Base-by-base conservation (phyloP, 106 monocot species). In the Agapanthus africanus region DNA sequence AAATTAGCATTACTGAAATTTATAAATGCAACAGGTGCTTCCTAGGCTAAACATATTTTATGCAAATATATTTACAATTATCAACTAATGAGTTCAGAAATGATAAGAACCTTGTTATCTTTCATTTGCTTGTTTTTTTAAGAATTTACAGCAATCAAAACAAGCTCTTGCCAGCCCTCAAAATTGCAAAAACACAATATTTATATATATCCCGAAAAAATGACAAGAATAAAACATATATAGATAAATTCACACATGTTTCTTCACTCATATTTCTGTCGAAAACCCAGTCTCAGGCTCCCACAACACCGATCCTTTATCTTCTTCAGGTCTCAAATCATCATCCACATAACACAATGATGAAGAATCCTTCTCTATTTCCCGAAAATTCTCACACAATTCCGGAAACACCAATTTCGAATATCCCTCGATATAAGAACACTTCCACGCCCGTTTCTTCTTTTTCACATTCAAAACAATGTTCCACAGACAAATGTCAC, bases 401-500 rank as follows among this genome's bases (percentile, higher is more conserved):
- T 71, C 74, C 3, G 87, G 87, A 21, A 71, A 77, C 22, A 87
- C 87, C 7, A 68, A 70, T 10, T 80, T 70, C 9, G 87, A 80
- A 11, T 74, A 74, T 0, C 87, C 87, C 26, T 64, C 74, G 6
- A 87, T 80, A 5, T 74, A 74, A 27, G 36, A 36, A 41, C 87
- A 87, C 70, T 63, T 54, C 87, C 87, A 87, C 4, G 73, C 61
- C n/a, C 36, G 19, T n/a, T n/a, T n/a, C 63, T 63, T 36, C 4
- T 13, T 36, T 7, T 19, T 26, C 40, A 37, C 76, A 28, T 65
- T 52, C 16, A 88, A 76, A 73, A 72, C 75, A 14, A 88, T 80
- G 37, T 88, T 88, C 11, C 70, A 76, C 11, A 88, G 71, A 63
- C 88, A 88, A 13, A 88, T 81, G 19, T 79, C 37, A 6, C 76